Evolutionary conservation across 2,329 filamentous ascomycete genomes (phyloP), one percentile per base, ranked within the genome.

Genomic region (Penicillium sp.): DNA sequence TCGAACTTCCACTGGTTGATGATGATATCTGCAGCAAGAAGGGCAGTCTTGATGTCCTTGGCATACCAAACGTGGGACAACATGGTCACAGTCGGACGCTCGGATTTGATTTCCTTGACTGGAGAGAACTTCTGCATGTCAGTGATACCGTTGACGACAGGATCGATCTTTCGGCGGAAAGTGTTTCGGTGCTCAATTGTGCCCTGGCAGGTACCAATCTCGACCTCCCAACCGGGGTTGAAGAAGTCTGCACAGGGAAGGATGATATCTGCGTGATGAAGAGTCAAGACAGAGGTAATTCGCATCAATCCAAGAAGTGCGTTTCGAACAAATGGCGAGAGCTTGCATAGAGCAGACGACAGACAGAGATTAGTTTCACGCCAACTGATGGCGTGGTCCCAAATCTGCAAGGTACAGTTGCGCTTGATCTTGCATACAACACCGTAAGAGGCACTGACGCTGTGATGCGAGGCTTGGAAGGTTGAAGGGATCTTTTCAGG

Each of bases 1-100:
- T 78, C 81, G 71, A 88, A 87, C n/a, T 85, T 84, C 79, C 82
- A 87, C 63, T 84, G 79, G 67, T 88, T 87, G 62, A 86, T 81
- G 60, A 88, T 87, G 60, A 88, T 82, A 63, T 88, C 85, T 1
- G 85, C 85, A 7, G 85, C 84, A 6, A 87, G 75, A 25, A 88
- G 79, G 4, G 85, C 85, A 2, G 81, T 86, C 70, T 87, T 87
- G 71, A 88, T 85, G 60, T 87, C 85, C 68, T 88, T 88, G 52
- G 72, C 73, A 65, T 76, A 77, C 73, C 74, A 75, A 25, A 77
- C 71, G 47, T 88, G 85, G 23, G 85, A 87, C 49, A 88, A 70
- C 85, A 88, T 88, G 27, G 84, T 85, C 2, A 86, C 85, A 0
- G 85, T 88, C 3, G 85, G 85, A 23, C 77, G 78, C 57, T 82